Conservation (phyloP, 1,139 yeast genomes). For the Candida sanyaensis region DNA sequence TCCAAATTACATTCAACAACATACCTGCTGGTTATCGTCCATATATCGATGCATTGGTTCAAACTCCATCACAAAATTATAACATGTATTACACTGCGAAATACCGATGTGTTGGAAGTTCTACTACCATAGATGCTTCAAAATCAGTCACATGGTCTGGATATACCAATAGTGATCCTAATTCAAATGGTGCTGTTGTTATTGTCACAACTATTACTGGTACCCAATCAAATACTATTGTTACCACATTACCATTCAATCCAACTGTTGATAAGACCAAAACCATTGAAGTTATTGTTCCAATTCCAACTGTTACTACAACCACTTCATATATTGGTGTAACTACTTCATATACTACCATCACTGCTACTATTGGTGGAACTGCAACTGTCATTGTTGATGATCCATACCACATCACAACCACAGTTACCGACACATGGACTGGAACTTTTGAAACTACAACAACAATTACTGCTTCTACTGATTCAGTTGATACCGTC, state of each 20-base stretch:
- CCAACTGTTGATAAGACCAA: conserved; percentile 16
- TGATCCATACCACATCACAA: conserved; percentile 17
- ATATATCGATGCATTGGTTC: conserved; percentile 22
- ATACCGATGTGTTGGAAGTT: conserved; percentile 16
- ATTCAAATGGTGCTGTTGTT: conserved; percentile 23
- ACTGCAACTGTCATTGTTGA: conserved; percentile 15
- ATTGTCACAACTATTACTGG: conserved; percentile 25
- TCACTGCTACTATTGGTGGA: conserved; percentile 5
- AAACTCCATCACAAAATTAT: neutral
- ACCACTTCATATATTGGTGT: conserved; percentile 13
- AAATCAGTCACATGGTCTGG: conserved; percentile 11
- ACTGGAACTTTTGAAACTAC: conserved; percentile 14
- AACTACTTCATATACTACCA: neutral
- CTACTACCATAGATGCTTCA: neutral
- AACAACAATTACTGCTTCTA: conserved; percentile 6
- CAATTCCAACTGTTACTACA: conserved; percentile 16
- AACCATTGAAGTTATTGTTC: conserved; percentile 20
- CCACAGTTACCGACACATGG: conserved; percentile 19
- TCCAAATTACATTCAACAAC: conserved; percentile 18
- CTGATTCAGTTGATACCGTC: too few relatives aligned
- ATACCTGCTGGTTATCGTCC: conserved; percentile 36
- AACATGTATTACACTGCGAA: conserved; percentile 15
- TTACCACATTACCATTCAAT: conserved; percentile 21
- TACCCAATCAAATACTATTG: conserved; percentile 22
- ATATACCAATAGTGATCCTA: conserved; percentile 16